Conservation (phyloP, 352 stramenopile genomes). For the Plasmopara viticola region DNA sequence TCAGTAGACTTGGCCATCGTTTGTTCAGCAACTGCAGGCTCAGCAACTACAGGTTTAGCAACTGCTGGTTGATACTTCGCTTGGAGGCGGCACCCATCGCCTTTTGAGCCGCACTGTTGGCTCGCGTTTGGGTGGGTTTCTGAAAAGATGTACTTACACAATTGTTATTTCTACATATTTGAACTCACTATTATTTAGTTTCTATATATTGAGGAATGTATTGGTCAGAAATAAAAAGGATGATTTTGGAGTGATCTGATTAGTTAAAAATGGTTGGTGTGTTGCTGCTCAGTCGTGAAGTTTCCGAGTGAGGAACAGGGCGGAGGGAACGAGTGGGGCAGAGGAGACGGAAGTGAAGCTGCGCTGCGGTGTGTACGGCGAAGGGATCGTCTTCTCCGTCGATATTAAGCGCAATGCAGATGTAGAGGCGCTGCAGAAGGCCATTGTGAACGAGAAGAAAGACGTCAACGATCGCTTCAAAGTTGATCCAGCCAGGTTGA, state of each 20-base stretch:
- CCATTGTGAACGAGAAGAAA: constrained; percentile 6
- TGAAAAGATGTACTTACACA: background rate
- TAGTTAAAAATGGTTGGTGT: background rate
- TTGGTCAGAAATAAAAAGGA: constrained; percentile 2
- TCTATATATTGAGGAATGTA: constrained; percentile 1
- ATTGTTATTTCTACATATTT: too few relatives aligned
- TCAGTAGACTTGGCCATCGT: background rate
- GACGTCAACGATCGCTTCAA: background rate
- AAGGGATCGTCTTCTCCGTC: constrained; percentile 19
- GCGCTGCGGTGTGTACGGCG: constrained; percentile 16
- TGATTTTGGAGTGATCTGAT: background rate
- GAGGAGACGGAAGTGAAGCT: background rate
- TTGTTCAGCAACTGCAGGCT: background rate
- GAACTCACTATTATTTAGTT: constrained; percentile 3
- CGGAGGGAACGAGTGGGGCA: too few relatives aligned
- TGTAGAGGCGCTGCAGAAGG: constrained; percentile 19
- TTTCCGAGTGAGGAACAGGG: too few relatives aligned
- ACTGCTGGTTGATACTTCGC: constrained; percentile 3
- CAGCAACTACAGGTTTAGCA: background rate
- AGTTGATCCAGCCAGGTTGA: background rate
- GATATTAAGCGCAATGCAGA: constrained; percentile 14
- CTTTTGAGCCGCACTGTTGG: too few relatives aligned
- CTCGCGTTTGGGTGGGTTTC: background rate
- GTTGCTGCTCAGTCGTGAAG: too few relatives aligned
- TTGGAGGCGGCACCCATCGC: too few relatives aligned